Conservation (phyloP, 192 early-diverging fungal species). For the Radiomyces spectabilis region DNA sequence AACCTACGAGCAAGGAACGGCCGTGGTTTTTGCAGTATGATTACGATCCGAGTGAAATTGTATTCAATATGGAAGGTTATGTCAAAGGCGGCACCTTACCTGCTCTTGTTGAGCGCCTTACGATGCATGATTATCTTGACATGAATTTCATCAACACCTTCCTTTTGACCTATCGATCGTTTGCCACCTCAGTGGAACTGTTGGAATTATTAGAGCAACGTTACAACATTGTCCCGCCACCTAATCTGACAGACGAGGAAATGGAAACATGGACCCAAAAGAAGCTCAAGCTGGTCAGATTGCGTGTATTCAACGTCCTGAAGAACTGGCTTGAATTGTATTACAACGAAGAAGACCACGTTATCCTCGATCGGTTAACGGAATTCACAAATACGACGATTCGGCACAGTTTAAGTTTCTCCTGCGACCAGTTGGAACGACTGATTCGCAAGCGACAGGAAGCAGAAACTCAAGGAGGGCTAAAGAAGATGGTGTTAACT, state of each 20-base stretch:
- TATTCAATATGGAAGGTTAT: conserved; percentile 68
- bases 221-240: conserved; percentile 67
- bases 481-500: conserved; percentile 58
- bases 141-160: conserved; percentile 77
- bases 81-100: conserved; percentile 76
- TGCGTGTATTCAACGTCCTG: conserved; percentile 88
- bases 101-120: conserved; percentile 76
- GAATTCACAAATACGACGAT: conserved; percentile 14
- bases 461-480: conserved; percentile 32
- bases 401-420: conserved; percentile 16
- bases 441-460: conserved; percentile 25
- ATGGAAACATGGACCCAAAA: conserved; percentile 73
- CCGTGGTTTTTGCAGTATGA: conserved; percentile 66
- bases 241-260: conserved; percentile 55
- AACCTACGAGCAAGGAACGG: conserved; percentile 19
- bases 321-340: conserved; percentile 92
- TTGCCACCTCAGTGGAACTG: conserved; percentile 71
- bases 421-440: conserved; percentile 11
- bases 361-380: conserved; percentile 11
- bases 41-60: conserved; percentile 54
- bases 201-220: conserved; percentile 68
- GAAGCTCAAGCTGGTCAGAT: conserved; percentile 78
- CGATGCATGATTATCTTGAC: conserved; percentile 63
- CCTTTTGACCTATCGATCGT: conserved; percentile 87
- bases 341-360: conserved; percentile 69